Evolutionary conservation across 2,329 filamentous ascomycete genomes (phyloP).

Genomic region (Ceratocystis destructans): DNA sequence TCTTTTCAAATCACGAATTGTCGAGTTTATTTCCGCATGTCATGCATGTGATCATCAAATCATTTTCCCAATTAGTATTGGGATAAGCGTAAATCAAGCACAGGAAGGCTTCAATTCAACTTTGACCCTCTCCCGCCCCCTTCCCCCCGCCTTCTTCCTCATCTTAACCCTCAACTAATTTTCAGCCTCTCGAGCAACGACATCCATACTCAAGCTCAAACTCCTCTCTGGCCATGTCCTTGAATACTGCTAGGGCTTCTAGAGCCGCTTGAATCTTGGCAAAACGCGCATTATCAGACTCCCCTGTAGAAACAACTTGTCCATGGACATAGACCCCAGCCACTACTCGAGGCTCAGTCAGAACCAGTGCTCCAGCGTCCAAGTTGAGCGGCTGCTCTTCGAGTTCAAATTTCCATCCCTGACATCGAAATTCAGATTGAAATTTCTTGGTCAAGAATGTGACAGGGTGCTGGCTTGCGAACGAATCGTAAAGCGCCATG

Average conservation of each 20-base stretch:
- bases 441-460: conserved; percentile 57
- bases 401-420: conserved; percentile 40
- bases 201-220: conserved; percentile 51
- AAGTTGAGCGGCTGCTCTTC: conserved; percentile 32
- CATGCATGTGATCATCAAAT: not conserved
- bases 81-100: not conserved
- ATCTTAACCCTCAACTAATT: conserved; percentile 19
- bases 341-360: conserved; percentile 41
- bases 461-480: conserved; percentile 73
- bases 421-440: conserved; percentile 51
- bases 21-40: not conserved
- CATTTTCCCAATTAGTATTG: not conserved
- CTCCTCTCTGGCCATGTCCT: conserved; percentile 35
- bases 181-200: conserved; percentile 36
- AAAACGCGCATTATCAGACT: conserved; percentile 52
- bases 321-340: conserved; percentile 68
- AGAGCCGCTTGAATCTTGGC: conserved; percentile 57
- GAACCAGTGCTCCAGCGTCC: conserved; percentile 30
- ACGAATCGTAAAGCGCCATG: conserved; percentile 77
- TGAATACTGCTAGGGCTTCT: conserved; percentile 37
- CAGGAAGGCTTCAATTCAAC: too few species aligned
- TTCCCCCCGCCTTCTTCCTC: not conserved
- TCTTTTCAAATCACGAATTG: not conserved
- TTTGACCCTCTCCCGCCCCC: not conserved
- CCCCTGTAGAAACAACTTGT: conserved; percentile 46